Percentiles rank a stretch among this genome's conserved stretches.
phyloP scores from a whole-genome alignment of 495 filamentous ascomycete species.

The Trichoderma parareesei region DNA sequence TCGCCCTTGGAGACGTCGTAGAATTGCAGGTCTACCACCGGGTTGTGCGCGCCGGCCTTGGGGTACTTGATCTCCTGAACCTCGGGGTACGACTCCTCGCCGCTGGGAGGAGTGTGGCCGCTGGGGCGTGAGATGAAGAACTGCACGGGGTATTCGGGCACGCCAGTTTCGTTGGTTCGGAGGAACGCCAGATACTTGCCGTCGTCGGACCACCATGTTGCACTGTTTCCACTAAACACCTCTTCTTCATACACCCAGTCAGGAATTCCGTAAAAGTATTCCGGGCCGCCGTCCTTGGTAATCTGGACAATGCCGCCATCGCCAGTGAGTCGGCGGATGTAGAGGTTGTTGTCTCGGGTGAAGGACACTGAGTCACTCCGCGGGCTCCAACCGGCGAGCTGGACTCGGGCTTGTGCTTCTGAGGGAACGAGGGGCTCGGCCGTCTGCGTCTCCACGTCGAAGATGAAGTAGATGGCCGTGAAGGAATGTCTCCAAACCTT shows the following conservation, averaged over 20 bases:
- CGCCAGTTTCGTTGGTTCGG: slow-evolving; percentile 82
- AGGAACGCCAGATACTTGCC: slow-evolving; percentile 85
- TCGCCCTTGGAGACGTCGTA: slow-evolving; percentile 79
- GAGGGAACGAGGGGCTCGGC: slow-evolving; percentile 70
- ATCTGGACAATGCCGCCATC: slow-evolving; percentile 51
- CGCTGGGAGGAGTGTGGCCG: slow-evolving; percentile 58
- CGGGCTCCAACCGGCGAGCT: slow-evolving; percentile 88
- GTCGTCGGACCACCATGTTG: slow-evolving; percentile 89
- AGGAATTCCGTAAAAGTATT: slow-evolving; percentile 93
- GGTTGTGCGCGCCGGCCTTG: slow-evolving; percentile 90
- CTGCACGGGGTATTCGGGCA: slow-evolving; percentile 89
- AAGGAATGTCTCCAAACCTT: slow-evolving; percentile 87
- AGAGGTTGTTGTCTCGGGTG: slow-evolving; percentile 83
- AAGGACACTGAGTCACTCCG: slow-evolving; percentile 77
- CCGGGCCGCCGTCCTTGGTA: slow-evolving; percentile 74
- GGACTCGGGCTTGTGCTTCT: slow-evolving; percentile 57
- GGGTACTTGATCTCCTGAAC: slow-evolving; percentile 91
- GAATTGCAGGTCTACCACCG: slow-evolving; percentile 76
- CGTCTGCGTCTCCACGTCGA: slow-evolving; percentile 77
- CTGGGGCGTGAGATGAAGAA: slow-evolving; percentile 88
- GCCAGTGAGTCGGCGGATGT: slow-evolving; percentile 56
- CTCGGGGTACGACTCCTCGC: slow-evolving; percentile 86
- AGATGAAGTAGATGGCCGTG: slow-evolving; percentile 81
- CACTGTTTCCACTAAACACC: slow-evolving; percentile 71
- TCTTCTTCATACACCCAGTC: slow-evolving; percentile 99